These are phyloP conservation scores for Hymenotorrendiella dingleyae DNA, from an alignment of 2,329 filamentous ascomycete genomes.

Conservation along the genomic window DNA sequence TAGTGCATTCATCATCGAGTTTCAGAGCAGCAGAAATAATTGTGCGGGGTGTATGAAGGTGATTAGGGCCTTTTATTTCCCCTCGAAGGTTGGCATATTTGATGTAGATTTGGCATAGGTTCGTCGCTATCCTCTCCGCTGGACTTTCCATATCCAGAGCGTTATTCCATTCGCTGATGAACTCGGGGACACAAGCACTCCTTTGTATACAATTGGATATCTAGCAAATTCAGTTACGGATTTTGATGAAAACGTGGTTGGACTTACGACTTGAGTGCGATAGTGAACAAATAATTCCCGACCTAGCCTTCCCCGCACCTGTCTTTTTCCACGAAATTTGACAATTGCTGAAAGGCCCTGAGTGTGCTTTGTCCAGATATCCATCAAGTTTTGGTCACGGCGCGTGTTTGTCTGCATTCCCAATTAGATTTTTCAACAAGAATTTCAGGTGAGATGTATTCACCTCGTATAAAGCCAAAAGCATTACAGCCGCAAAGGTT, in stretches of 20 bases:
- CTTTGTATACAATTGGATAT: slow-evolving; percentile 47
- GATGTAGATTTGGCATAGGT: slow-evolving; percentile 34
- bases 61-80: slow-evolving; percentile 20
- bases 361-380: slow-evolving; percentile 48
- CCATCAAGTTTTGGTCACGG: slow-evolving; percentile 35
- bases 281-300: slow-evolving; percentile 50
- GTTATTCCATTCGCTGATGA: slow-evolving; percentile 37
- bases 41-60: slow-evolving; percentile 18
- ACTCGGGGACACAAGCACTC: slow-evolving; percentile 42
- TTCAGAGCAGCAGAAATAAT: slow-evolving; percentile 12
- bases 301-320: slow-evolving; percentile 42
- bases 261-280: slow-evolving; percentile 27
- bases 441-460: slow-evolving; percentile 3
- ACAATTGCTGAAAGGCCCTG: slow-evolving; percentile 45
- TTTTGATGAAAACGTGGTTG: neutral
- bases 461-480: slow-evolving; percentile 25
- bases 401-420: slow-evolving; percentile 22
- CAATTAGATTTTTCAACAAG: slow-evolving; percentile 16
- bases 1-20: slow-evolving; percentile 18
- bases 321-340: slow-evolving; percentile 40
- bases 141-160: slow-evolving; percentile 15
- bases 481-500: slow-evolving; percentile 23
- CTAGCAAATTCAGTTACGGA: slow-evolving; percentile 33
- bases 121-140: slow-evolving; percentile 32
- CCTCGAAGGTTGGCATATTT: slow-evolving; percentile 21